These are phyloP conservation scores for Neopestalotiopsis rosae DNA, from an alignment of 2,329 filamentous ascomycete genomes.

Conservation along the genomic window DNA sequence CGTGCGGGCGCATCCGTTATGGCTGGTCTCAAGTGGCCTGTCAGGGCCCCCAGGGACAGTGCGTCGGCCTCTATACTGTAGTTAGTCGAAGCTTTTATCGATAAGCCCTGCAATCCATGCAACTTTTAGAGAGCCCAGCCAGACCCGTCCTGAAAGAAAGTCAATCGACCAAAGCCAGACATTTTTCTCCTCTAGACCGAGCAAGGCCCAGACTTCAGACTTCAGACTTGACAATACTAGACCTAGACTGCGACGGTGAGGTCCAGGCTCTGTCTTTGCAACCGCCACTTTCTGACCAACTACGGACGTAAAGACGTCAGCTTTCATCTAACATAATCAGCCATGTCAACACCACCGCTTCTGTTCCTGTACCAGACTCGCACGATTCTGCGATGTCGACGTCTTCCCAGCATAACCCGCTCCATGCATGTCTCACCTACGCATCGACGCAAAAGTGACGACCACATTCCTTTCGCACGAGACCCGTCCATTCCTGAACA, in stretches of 20 bases:
- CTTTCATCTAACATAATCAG: not conserved
- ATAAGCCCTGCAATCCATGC: slow-evolving; percentile 1
- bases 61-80: no score
- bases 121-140: not conserved
- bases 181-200: not conserved
- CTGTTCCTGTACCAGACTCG: slow-evolving; percentile 77
- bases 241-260: not conserved
- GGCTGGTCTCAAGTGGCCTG: not conserved
- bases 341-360: slow-evolving; percentile 57
- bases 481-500: slow-evolving; percentile 33
- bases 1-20: not conserved
- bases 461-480: slow-evolving; percentile 59
- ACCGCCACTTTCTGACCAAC: not conserved
- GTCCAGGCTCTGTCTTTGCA: not conserved
- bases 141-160: no score
- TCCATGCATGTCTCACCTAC: slow-evolving; percentile 28
- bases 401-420: slow-evolving; percentile 27
- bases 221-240: not conserved
- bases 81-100: slow-evolving; percentile 8
- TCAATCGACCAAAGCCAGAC: not conserved
- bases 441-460: slow-evolving; percentile 24
- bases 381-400: slow-evolving; percentile 55
- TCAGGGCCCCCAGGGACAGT: not conserved
- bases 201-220: not conserved
- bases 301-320: not conserved